phyloP scores from a whole-genome alignment of 352 stramenopile genomes.

The Phytopythium kandeliae region DNA sequence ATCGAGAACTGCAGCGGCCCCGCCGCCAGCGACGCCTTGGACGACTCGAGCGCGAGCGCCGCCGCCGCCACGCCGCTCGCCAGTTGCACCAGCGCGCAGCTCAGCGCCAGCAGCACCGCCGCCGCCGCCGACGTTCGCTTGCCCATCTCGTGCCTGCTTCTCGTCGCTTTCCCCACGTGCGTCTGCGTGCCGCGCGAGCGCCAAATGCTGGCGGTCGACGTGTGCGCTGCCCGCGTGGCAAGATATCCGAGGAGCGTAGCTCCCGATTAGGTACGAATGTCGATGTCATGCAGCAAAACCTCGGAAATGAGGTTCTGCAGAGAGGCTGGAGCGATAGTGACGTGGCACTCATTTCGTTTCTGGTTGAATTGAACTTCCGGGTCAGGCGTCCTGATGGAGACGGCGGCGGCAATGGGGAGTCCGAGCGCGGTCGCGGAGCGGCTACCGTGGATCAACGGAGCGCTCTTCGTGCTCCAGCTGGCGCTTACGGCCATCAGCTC shows the following conservation, averaged over 20 bases:
- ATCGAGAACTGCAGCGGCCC: conserved; percentile 47
- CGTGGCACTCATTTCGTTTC: background rate
- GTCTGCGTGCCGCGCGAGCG: background rate
- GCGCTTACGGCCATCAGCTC: conserved; percentile 38
- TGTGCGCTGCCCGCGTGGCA: conserved; percentile 5
- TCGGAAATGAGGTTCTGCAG: background rate
- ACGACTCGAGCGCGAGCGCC: conserved; percentile 27
- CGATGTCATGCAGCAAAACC: background rate
- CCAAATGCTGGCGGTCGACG: conserved; percentile 16
- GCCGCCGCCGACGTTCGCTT: conserved; percentile 14
- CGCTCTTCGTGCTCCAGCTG: conserved; percentile 46
- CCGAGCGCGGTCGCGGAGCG: background rate
- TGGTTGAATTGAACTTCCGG: background rate
- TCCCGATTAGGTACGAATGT: background rate
- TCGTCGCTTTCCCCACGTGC: background rate
- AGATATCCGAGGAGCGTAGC: conserved; percentile 8
- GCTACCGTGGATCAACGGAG: conserved; percentile 47
- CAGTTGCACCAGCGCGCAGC: conserved; percentile 20
- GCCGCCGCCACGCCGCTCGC: conserved; percentile 19
- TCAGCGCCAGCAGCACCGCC: conserved; percentile 15
- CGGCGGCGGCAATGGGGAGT: background rate
- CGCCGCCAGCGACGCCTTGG: conserved; percentile 36
- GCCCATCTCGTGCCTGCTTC: conserved; percentile 4
- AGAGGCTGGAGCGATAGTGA: background rate
- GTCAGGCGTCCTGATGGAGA: too few relatives aligned